Evolutionary conservation across 371 early-diverging fungal species (phyloP).

Genomic region (Mortierella sp.): DNA sequence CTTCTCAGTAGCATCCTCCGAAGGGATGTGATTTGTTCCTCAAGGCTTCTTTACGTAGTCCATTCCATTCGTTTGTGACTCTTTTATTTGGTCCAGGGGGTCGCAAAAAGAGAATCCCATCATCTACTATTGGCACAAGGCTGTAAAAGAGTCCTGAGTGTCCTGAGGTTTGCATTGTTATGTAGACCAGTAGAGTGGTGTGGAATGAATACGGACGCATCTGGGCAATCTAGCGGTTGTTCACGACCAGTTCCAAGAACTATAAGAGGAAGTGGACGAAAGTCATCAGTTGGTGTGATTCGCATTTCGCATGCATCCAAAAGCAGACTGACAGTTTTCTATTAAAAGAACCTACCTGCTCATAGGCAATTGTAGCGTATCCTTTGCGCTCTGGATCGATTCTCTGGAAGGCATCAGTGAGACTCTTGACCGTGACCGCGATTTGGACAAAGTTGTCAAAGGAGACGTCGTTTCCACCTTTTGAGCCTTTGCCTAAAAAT

Average conservation of each 20-base stretch:
- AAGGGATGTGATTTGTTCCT: too few species aligned
- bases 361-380: slow-evolving; percentile 69
- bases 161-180: too few species aligned
- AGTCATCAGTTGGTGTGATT: background rate
- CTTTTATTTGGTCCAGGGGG: too few species aligned
- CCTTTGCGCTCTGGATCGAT: slow-evolving; percentile 71
- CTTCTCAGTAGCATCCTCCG: too few species aligned
- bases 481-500: slow-evolving; percentile 33
- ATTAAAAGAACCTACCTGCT: slow-evolving; percentile 52
- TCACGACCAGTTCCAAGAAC: slow-evolving; percentile 62
- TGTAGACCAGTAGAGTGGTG: too few species aligned
- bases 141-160: too few species aligned
- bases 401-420: slow-evolving; percentile 73
- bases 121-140: too few species aligned
- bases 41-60: too few species aligned
- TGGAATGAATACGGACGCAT: too few species aligned
- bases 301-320: background rate
- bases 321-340: too few species aligned
- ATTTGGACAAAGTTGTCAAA: slow-evolving; percentile 79
- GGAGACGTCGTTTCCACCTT: slow-evolving; percentile 62
- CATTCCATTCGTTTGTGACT: too few species aligned
- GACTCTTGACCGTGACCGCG: slow-evolving; percentile 75
- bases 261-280: slow-evolving; percentile 3
- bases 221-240: slow-evolving; percentile 52
- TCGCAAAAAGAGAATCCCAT: too few species aligned